A percentile compares a stretch with the other conserved stretches of the same genome.
Evolutionary conservation across 306 rosid species (phyloP).

Genomic region (Arachis hypogaea): DNA sequence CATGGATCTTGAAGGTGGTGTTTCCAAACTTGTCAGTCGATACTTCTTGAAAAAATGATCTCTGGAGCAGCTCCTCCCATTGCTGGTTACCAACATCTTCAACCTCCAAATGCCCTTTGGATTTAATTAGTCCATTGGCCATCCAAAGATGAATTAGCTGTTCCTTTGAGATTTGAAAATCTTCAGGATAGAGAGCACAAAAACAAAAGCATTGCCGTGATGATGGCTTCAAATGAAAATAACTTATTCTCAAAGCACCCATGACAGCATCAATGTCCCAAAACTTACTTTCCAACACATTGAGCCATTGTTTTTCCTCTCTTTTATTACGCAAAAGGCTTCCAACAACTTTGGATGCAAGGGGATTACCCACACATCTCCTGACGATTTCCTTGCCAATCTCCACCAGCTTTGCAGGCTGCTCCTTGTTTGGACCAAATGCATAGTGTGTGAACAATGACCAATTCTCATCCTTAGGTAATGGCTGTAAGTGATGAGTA

Average conservation of each 20-base stretch:
- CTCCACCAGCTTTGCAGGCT: constrained; percentile 10
- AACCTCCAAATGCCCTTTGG: neutral
- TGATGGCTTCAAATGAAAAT: neutral
- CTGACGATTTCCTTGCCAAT: constrained; percentile 34
- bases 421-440: neutral
- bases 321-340: constrained; percentile 34
- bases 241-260: constrained; percentile 33
- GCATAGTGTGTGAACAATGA: constrained; percentile 39
- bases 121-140: constrained; percentile 38
- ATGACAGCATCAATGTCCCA: constrained; percentile 42
- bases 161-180: neutral
- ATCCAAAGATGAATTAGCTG: constrained; percentile 33
- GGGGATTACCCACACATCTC: constrained; percentile 39
- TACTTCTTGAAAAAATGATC: constrained; percentile 37
- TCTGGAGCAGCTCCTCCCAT: too few relatives aligned
- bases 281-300: constrained; percentile 16
- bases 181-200: constrained; percentile 41
- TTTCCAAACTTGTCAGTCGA: neutral
- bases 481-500: neutral
- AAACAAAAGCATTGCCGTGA: constrained; percentile 37
- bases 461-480: constrained; percentile 38
- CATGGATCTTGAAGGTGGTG: neutral
- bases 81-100: too few relatives aligned
- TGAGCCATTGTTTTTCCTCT: constrained; percentile 26
- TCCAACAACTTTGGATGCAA: constrained; percentile 38